Evolutionary conservation across 1,139 yeast species (phyloP), one percentile per base, ranked within the genome.

Genomic region (Blastobotrys proliferans): DNA sequence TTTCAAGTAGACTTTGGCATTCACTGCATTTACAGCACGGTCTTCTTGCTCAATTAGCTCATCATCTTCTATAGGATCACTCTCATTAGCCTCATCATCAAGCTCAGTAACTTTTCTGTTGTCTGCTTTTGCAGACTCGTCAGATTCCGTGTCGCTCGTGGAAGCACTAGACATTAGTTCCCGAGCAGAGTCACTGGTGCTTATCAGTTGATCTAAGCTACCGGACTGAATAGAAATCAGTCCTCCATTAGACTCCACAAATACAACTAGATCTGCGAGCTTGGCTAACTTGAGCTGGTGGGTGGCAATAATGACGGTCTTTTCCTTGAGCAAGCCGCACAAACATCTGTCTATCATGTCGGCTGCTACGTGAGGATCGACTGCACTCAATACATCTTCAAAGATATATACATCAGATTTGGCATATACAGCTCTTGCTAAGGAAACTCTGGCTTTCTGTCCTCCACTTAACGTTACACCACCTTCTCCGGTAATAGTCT

Each of bases 401-500:
- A 88, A 68, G 45, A 88, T 62, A 17, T 84, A 67, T 31, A 83
- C 78, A 47, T 83, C 87, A 26, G 72, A 67, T 45, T 76, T 69
- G 29, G 82, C 78, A 61, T 88, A 87, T 2, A 84, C 88, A 2
- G 95, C 84, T 56, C 96, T 74, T 1, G 96, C 96, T 45, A 88
- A 68, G 53, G 81, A 82, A 52, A 86, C 76, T 57, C 95, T 73
- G 1, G 95, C 94, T 65, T 88, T 88, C 62, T 88, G 97, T 33
- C 97, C 97, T 46, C 97, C 97, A 3, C 95, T 85, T 31, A 88
- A 66, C 0, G 94, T 87, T 51, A 88, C 84, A 52, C 97, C 97
- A 53, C 94, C 76, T 62, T 88, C 97, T 50, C 96, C 97, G 46
- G 88, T 83, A 63, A 87, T 95, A 2, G 95, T 85, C 41, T 62